Percentiles rank a stretch among this genome's conserved stretches.
phyloP scores from a whole-genome alignment of 768 basidiomycete genomes.

The Amanita pallidorosea region DNA sequence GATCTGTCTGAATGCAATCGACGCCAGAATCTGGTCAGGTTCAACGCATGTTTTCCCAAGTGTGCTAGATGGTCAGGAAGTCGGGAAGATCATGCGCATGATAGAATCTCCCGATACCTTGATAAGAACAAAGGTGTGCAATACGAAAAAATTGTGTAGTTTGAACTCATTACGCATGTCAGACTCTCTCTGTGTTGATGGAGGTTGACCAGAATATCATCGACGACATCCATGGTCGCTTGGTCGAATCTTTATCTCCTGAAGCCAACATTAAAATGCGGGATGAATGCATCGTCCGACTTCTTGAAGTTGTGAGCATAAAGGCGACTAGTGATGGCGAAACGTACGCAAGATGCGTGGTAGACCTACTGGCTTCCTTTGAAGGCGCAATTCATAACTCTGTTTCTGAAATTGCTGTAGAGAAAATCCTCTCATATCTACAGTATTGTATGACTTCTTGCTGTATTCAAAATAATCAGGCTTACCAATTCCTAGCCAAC shows the following conservation, averaged over 20 bases:
- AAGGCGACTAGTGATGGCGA: slow-evolving; percentile 41
- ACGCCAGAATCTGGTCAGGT: slow-evolving; percentile 61
- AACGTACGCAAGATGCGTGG: slow-evolving; percentile 42
- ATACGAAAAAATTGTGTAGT: background rate
- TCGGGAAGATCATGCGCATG: slow-evolving; percentile 59
- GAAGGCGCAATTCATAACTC: slow-evolving; percentile 23
- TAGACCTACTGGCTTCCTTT: slow-evolving; percentile 26
- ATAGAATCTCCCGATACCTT: slow-evolving; percentile 48
- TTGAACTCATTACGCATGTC: background rate
- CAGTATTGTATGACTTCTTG: slow-evolving; percentile 31
- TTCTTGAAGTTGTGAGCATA: slow-evolving; percentile 46
- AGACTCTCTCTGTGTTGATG: slow-evolving; percentile 3
- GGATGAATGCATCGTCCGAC: slow-evolving; percentile 13
- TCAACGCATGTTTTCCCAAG: slow-evolving; percentile 36
- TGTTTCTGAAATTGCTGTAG: slow-evolving; percentile 48
- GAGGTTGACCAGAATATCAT: slow-evolving; percentile 10
- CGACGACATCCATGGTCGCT: background rate
- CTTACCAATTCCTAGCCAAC: slow-evolving; percentile 21
- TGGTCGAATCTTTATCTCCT: background rate
- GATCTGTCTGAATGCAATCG: slow-evolving; percentile 47
- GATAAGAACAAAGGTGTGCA: slow-evolving; percentile 46
- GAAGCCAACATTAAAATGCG: background rate
- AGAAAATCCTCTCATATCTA: slow-evolving; percentile 39
- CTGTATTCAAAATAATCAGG: background rate
- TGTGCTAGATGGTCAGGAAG: slow-evolving; percentile 61